Percentiles rank a stretch among this genome's conserved stretches.
phyloP scores from a whole-genome alignment of 108 stramenopile species.

The Cylindrotheca closterium region DNA sequence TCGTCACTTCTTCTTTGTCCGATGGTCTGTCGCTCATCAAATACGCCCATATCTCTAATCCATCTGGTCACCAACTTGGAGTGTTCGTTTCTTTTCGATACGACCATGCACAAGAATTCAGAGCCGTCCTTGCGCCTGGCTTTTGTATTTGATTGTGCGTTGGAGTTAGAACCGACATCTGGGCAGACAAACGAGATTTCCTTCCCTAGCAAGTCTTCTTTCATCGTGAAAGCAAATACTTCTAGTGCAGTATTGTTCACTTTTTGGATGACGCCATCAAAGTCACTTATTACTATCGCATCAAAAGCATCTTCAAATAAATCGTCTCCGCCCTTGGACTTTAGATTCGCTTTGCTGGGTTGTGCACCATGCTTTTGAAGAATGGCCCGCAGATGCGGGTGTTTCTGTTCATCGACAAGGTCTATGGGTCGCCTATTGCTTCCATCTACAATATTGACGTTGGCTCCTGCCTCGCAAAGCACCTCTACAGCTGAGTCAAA shows the following conservation, averaged over 20 bases:
- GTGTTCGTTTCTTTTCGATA: neutral
- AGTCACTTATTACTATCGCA: neutral
- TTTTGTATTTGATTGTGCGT: too few relatives aligned
- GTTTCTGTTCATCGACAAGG: conserved; percentile 52
- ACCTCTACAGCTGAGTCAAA: conserved; percentile 57
- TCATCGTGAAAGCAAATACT: neutral
- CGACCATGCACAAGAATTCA: neutral
- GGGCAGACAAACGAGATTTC: neutral
- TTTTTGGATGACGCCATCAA: neutral
- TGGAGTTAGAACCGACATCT: neutral
- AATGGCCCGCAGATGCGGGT: conserved; percentile 30
- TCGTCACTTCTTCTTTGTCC: too few relatives aligned
- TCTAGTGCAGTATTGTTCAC: neutral
- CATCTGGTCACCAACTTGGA: neutral
- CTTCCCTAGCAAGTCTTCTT: neutral
- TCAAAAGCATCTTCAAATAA: too few relatives aligned
- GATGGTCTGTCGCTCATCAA: too few relatives aligned
- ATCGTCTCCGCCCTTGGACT: too few relatives aligned
- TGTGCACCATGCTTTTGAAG: conserved; percentile 60
- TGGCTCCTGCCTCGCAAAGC: conserved; percentile 65
- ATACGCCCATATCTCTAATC: neutral
- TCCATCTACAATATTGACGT: conserved; percentile 82
- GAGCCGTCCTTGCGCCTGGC: neutral
- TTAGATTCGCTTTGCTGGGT: neutral
- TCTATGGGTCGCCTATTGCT: conserved; percentile 86